phyloP scores from a whole-genome alignment of 2,329 filamentous ascomycete species.

The Elsinoe perseae region DNA sequence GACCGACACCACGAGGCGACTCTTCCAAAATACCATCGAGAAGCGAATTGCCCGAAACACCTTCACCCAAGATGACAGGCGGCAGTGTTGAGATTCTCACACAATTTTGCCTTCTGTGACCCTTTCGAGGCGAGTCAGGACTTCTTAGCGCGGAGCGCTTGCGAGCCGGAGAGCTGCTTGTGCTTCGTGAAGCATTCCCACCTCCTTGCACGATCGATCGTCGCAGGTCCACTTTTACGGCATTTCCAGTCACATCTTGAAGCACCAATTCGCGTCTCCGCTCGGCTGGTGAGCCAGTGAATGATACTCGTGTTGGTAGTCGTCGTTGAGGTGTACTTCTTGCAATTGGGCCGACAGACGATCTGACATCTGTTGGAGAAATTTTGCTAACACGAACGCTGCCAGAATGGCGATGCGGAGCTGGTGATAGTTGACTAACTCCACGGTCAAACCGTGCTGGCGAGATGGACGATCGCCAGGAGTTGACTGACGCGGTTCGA shows the following conservation, averaged over 20 bases:
- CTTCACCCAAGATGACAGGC: conserved; percentile 34
- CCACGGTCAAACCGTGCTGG: neutral
- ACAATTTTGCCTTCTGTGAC: conserved; percentile 38
- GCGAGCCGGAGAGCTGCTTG: neutral
- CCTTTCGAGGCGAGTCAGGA: conserved; percentile 35
- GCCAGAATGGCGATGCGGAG: neutral
- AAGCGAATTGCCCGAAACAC: conserved; percentile 19
- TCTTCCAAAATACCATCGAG: conserved; percentile 36
- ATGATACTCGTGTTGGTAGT: neutral
- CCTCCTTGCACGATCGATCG: neutral
- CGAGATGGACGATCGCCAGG: conserved; percentile 15
- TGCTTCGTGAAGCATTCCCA: neutral
- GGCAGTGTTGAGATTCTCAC: conserved; percentile 38
- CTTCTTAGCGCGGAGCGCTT: conserved; percentile 41
- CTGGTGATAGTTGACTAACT: neutral
- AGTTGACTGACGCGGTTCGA: conserved; percentile 14
- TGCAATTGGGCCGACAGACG: neutral
- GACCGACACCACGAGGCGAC: neutral
- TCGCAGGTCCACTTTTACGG: neutral
- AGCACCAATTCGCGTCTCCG: neutral
- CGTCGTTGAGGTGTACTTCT: neutral
- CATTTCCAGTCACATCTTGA: neutral
- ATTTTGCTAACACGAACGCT: neutral
- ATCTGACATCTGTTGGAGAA: neutral
- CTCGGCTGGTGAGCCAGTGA: neutral